Percentiles rank a stretch among this genome's conserved stretches.
phyloP scores from a whole-genome alignment of 768 basidiomycete genomes.

The Tylopilus intermedius region DNA sequence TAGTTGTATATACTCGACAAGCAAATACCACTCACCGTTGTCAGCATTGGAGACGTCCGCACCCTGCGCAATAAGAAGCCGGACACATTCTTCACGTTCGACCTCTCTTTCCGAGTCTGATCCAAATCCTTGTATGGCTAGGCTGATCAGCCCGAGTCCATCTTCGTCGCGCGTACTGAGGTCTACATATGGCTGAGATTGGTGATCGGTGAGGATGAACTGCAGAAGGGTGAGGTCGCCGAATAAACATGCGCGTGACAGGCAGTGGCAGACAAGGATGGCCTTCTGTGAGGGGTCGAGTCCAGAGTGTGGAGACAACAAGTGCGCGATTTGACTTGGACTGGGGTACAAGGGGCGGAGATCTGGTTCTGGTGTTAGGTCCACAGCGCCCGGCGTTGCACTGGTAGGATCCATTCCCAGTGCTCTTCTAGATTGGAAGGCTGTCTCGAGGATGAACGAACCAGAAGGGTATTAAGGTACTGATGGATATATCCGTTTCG shows the following conservation, averaged over 20 bases:
- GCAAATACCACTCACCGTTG: conserved; percentile 43
- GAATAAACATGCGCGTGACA: conserved; percentile 73
- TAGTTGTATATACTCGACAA: neutral
- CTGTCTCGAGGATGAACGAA: conserved; percentile 8
- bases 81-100: conserved; percentile 86
- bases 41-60: conserved; percentile 60
- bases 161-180: conserved; percentile 77
- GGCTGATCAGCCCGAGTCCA: conserved; percentile 73
- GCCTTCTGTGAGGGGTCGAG: conserved; percentile 63
- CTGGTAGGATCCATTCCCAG: conserved; percentile 27
- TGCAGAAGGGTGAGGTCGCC: conserved; percentile 70
- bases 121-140: conserved; percentile 76
- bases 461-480: neutral
- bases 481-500: neutral
- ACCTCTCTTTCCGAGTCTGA: conserved; percentile 77
- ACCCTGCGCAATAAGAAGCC: conserved; percentile 74
- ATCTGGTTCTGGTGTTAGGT: conserved; percentile 73
- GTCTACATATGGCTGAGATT: conserved; percentile 63
- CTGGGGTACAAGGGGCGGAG: conserved; percentile 76
- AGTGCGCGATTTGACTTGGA: conserved; percentile 52
- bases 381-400: conserved; percentile 34
- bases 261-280: conserved; percentile 67
- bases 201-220: conserved; percentile 64
- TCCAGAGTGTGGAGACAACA: conserved; percentile 63
- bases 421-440: neutral